Evolutionary conservation across 2,329 filamentous ascomycete genomes (phyloP).

Genomic region (Rhynchosporium secalis): DNA sequence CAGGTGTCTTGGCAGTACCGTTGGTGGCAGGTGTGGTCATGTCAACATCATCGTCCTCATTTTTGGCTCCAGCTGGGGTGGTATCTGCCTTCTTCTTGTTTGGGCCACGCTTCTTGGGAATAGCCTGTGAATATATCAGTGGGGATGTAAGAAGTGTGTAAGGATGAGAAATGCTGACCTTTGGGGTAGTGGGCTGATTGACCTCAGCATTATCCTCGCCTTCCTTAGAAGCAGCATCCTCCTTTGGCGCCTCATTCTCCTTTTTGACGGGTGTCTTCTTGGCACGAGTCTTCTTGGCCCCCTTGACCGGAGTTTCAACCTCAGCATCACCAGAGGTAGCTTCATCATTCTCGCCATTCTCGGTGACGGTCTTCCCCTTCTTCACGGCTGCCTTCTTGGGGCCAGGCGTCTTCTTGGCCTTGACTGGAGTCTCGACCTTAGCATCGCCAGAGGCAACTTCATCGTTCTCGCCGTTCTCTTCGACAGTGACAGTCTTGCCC

Average conservation of each 20-base stretch:
- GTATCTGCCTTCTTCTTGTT: slow-evolving; percentile 13
- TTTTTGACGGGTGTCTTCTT: slow-evolving; percentile 13
- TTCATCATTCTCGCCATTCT: slow-evolving; percentile 5
- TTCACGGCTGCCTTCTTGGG: not conserved
- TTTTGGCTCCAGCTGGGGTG: slow-evolving; percentile 7
- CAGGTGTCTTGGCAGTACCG: not conserved
- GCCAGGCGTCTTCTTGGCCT: not conserved
- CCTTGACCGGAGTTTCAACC: slow-evolving; percentile 11
- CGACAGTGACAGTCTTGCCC: too few species aligned
- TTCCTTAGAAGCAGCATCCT: not conserved
- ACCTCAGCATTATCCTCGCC: slow-evolving; percentile 10
- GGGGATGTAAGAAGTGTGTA: not conserved
- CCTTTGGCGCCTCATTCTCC: slow-evolving; percentile 7
- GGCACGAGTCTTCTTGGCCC: slow-evolving; percentile 2
- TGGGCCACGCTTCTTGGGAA: slow-evolving; percentile 11
- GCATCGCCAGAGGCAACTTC: too few species aligned
- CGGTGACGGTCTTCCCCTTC: slow-evolving; percentile 4
- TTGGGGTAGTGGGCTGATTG: slow-evolving; percentile 14
- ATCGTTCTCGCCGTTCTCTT: too few species aligned
- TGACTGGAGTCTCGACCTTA: slow-evolving; percentile 1
- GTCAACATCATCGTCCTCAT: slow-evolving; percentile 2
- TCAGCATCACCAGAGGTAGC: not conserved
- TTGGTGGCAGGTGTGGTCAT: slow-evolving; percentile 7
- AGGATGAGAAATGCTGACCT: not conserved
- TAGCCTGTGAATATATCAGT: not conserved